Percentiles rank a stretch among this genome's conserved stretches.
phyloP scores from a whole-genome alignment of 495 filamentous ascomycete genomes.

The Talaromyces trachyspermus region DNA sequence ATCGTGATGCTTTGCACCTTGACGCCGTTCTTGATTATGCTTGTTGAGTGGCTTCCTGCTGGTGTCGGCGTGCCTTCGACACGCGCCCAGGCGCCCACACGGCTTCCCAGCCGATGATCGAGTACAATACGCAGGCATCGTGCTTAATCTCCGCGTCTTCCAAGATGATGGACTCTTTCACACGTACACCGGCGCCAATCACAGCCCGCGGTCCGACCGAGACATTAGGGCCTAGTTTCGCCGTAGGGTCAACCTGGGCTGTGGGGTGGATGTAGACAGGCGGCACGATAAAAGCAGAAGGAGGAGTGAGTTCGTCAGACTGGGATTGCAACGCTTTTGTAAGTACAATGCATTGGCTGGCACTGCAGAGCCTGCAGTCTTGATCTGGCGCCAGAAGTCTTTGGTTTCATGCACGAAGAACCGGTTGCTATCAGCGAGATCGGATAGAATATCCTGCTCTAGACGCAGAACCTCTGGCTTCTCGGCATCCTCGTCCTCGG shows the following conservation, averaged over 20 bases:
- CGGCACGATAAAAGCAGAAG: constrained; percentile 83
- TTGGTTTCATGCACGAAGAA: constrained; percentile 99
- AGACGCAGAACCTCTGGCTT: constrained; percentile 87
- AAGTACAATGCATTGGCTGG: constrained; percentile 97
- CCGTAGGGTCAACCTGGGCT: constrained; percentile 87
- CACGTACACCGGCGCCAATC: constrained; percentile 79
- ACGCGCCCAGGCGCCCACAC: constrained; percentile 92
- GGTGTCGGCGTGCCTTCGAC: constrained; percentile 95
- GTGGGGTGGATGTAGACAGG: constrained; percentile 97
- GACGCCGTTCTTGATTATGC: constrained; percentile 91
- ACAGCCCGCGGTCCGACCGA: constrained; percentile 81
- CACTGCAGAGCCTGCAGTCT: constrained; percentile 95
- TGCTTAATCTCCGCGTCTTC: constrained; percentile 96
- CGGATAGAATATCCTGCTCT: constrained; percentile 95
- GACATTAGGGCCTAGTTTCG: constrained; percentile 95
- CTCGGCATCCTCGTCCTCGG: constrained; percentile 65
- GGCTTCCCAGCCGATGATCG: constrained; percentile 96
- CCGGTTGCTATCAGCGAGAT: constrained; percentile 93
- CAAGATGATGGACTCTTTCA: constrained; percentile 94
- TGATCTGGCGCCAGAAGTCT: constrained; percentile 99
- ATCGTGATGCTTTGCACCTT: constrained; percentile 99
- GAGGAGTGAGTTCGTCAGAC: constrained; percentile 72
- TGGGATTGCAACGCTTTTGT: constrained; percentile 84
- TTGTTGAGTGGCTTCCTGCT: constrained; percentile 82
- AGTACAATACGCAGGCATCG: constrained; percentile 91